Evolutionary conservation across 805 yeast species (phyloP).

Genomic region (Grigorovia yakushimaensis): DNA sequence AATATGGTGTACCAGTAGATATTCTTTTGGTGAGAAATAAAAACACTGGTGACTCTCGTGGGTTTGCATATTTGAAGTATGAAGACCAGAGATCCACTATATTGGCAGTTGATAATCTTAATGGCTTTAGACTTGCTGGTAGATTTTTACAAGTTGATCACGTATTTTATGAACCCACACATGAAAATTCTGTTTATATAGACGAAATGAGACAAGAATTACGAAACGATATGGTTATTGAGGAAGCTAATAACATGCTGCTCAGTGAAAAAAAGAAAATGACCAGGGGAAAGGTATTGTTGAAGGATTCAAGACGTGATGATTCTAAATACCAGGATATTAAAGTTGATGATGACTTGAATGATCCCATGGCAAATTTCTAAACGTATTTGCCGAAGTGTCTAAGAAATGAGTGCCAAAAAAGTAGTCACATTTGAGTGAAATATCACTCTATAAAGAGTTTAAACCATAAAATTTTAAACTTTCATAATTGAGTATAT

Average conservation of each 20-base stretch:
- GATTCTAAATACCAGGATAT: neutral
- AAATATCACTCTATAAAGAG: too few relatives aligned
- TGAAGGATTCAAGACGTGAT: neutral
- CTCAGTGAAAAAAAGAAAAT: neutral
- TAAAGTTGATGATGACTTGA: slow-evolving; percentile 2
- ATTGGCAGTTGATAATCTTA: slow-evolving; percentile 81
- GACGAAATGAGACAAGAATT: slow-evolving; percentile 28
- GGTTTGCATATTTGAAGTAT: slow-evolving; percentile 76
- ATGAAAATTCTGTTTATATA: slow-evolving; percentile 42
- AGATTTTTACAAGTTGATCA: slow-evolving; percentile 58
- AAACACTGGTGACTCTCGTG: slow-evolving; percentile 54
- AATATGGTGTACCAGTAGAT: slow-evolving; percentile 79
- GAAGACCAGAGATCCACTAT: slow-evolving; percentile 73
- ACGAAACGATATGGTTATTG: slow-evolving; percentile 16
- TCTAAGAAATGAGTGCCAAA: neutral
- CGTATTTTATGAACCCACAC: slow-evolving; percentile 47
- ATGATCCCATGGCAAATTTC: slow-evolving; percentile 4
- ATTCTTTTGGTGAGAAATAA: slow-evolving; percentile 59
- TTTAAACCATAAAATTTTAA: too few relatives aligned
- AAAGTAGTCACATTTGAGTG: too few relatives aligned
- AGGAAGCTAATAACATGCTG: neutral
- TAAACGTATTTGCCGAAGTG: too few relatives aligned
- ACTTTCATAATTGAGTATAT: too few relatives aligned
- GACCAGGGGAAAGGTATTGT: neutral
- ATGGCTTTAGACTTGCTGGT: slow-evolving; percentile 52